phyloP scores from a whole-genome alignment of 2,329 filamentous ascomycete species.

The Bimuria novae-zelandiae region DNA sequence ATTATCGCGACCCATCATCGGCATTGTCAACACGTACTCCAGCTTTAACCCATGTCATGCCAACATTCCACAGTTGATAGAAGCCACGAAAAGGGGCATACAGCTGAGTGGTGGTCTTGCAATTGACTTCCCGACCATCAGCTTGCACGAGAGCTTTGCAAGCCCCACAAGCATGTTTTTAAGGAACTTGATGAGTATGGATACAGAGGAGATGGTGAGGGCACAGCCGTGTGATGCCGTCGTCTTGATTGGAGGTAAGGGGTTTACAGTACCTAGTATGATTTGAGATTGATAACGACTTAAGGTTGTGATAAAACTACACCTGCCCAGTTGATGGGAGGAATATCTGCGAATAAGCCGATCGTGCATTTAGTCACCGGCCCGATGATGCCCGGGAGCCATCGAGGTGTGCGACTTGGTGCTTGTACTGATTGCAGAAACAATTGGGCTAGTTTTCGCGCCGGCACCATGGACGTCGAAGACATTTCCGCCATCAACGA shows the following conservation, averaged over 20 bases:
- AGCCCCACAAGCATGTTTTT: conserved; percentile 76
- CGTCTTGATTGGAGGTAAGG: conserved; percentile 67
- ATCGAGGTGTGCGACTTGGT: conserved; percentile 66
- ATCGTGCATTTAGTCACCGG: conserved; percentile 71
- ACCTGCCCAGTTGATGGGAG: conserved; percentile 76
- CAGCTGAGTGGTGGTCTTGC: conserved; percentile 70
- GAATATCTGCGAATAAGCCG: conserved; percentile 74
- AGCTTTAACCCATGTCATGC: conserved; percentile 76
- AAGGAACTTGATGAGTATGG: conserved; percentile 77
- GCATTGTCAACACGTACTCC: conserved; percentile 74
- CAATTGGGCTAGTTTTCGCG: conserved; percentile 72
- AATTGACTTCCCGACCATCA: conserved; percentile 76
- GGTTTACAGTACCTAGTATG: background rate
- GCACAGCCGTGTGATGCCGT: conserved; percentile 73
- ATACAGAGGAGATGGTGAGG: conserved; percentile 77
- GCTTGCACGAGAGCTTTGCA: conserved; percentile 70
- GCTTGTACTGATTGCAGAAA: conserved; percentile 77
- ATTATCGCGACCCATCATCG: conserved; percentile 71
- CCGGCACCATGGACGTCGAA: conserved; percentile 70
- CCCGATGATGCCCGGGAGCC: conserved; percentile 75
- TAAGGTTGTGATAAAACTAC: conserved; percentile 75
- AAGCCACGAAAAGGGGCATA: conserved; percentile 70
- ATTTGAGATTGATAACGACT: background rate
- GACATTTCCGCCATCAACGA: conserved; percentile 73
- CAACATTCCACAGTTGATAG: conserved; percentile 72